Conservation (phyloP, 805 yeast species). For the Henningerozyma blattae region DNA sequence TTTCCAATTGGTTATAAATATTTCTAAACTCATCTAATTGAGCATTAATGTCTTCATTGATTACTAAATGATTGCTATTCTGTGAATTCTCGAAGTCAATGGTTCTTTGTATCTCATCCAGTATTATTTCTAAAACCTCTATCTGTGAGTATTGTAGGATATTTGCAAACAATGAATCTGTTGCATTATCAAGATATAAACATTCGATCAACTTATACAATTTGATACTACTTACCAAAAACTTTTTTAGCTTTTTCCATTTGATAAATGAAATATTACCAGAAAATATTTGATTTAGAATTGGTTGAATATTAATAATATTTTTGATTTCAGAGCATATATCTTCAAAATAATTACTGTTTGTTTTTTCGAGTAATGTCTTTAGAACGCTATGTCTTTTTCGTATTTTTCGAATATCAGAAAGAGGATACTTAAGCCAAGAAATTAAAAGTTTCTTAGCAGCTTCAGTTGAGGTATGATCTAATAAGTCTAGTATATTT, state of each 20-base stretch:
- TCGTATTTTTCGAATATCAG: constrained; percentile 16
- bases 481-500: constrained; percentile 11
- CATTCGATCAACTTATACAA: constrained; percentile 8
- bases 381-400: constrained; percentile 22
- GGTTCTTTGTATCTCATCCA: constrained; percentile 9
- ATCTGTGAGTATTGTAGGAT: too few species aligned
- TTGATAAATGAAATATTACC: constrained; percentile 18
- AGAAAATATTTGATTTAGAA: constrained; percentile 10
- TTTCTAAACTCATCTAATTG: constrained; percentile 18
- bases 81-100: constrained; percentile 29
- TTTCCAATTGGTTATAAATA: constrained; percentile 25
- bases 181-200: constrained; percentile 8
- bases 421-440: constrained; percentile 28
- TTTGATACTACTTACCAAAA: constrained; percentile 10
- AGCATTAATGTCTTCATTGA: constrained; percentile 22
- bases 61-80: constrained; percentile 16
- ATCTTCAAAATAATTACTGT: constrained; percentile 12
- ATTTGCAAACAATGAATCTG: constrained; percentile 4
- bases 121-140: constrained; percentile 7
- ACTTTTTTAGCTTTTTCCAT: constrained; percentile 24
- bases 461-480: constrained; percentile 18
- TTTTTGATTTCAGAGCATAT: constrained; percentile 13
- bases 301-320: constrained; percentile 21
- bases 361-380: constrained; percentile 11
- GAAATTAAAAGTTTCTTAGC: constrained; percentile 22